Evolutionary conservation across 495 filamentous ascomycete genomes (phyloP), one percentile per base, ranked within the genome.

Genomic region (Hypoxylon fuscum): DNA sequence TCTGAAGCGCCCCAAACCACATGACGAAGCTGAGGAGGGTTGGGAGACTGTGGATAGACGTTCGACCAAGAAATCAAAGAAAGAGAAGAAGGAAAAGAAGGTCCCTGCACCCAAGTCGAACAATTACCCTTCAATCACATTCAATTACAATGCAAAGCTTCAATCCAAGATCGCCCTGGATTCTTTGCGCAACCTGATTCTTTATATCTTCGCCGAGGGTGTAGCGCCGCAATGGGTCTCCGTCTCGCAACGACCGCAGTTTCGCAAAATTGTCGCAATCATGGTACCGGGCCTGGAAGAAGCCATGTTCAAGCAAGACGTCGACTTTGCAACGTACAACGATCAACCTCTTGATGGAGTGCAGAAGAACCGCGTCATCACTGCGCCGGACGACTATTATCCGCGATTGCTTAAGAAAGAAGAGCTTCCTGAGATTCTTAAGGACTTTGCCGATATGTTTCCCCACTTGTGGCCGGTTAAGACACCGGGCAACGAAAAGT

Each of bases 231-330:
- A 95, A 74, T 98, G 93, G 90, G 85, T 97, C 14, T 85, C 90
- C 17, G 81, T 96, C 42, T 83, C 85, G 64, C 84, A 96, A 69
- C 89, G 91, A 47, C 81, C 82, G 0, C 79, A 87, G 63, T 87
- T 98, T 47, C 80, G 86, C 31, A 96, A 93, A 72, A 88, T 92
- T 17, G 95, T 96, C 12, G 85, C 93, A n/a, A 75, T 98, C 55
- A 94, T 98, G 90, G 90, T 96, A 5, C 96, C 95, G 0, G 95
- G 94, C 9, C 74, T 98, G 11, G 93, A 96, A 72, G 84, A 89
- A 63, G 90, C 86, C 25, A 94, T 97, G 91, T 96, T 97, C 74
- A 85, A 92, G 76, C 83, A 84, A 18, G 81, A 76, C 10, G 81
- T 91, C 4, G 74, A 85, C 29, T 75, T 88, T 37, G 66, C 77